Evolutionary conservation across 1,284 basidiomycete genomes (phyloP).

Genomic region (Cutaneotrichosporon sp.): DNA sequence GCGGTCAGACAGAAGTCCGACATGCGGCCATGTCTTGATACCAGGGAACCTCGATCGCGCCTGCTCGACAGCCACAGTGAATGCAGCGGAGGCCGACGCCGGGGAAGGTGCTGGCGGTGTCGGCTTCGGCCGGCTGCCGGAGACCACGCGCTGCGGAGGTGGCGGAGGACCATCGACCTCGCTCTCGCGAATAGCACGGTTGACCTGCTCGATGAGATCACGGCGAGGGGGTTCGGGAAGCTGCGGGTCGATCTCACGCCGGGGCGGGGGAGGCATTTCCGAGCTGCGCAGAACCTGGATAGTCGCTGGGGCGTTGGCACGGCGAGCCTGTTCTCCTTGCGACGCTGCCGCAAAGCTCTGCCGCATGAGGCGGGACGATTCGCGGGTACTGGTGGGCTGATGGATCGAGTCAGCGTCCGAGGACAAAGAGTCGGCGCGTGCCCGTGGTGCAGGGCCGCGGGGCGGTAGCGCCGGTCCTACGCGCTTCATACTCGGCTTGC

Average conservation of each 20-base stretch:
- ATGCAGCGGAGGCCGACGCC: neutral
- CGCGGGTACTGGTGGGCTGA: conserved; percentile 17
- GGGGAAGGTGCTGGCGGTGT: neutral
- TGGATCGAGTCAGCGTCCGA: conserved; percentile 1
- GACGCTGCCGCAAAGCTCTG: conserved; percentile 20
- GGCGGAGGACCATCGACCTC: conserved; percentile 14
- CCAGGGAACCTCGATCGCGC: conserved; percentile 9
- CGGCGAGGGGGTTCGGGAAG: neutral
- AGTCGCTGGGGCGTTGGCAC: conserved; percentile 2
- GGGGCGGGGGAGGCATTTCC: neutral
- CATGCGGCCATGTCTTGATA: conserved; percentile 12
- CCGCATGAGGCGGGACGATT: conserved; percentile 17
- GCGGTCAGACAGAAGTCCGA: conserved; percentile 8
- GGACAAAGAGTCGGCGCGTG: conserved; percentile 10
- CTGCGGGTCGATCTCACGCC: neutral
- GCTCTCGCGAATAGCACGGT: conserved; percentile 13
- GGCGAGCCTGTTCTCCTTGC: neutral
- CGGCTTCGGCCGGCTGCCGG: neutral
- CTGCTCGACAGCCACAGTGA: conserved; percentile 5
- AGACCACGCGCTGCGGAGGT: conserved; percentile 9
- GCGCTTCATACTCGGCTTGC: conserved; percentile 13
- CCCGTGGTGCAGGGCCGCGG: neutral
- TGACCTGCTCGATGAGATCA: conserved; percentile 16
- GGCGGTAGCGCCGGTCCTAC: conserved; percentile 5
- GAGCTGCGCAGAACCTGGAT: conserved; percentile 19